Conservation (phyloP, 139 green algal genomes). For the Zygnema circumcarinatum region DNA sequence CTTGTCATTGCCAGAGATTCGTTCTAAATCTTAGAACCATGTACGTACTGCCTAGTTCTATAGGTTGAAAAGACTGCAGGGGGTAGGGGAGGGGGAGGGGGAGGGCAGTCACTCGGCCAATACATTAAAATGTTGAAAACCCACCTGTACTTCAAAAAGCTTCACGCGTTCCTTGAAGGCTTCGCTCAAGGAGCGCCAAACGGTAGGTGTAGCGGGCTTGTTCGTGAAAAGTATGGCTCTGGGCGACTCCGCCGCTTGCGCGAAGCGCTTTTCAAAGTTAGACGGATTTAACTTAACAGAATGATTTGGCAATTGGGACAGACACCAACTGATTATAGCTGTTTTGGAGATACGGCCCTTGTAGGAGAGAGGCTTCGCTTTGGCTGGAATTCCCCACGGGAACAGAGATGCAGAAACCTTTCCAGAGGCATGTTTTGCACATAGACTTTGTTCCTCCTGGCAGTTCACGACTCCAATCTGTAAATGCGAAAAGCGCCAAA, state of each 20-base stretch:
- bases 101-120: no score
- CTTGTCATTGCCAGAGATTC: no score
- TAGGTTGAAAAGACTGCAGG: no score
- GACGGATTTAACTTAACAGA: constrained; percentile 4
- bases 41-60: no score
- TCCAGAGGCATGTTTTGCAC: background rate
- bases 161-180: constrained; percentile 9
- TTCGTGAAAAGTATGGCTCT: constrained; percentile 20
- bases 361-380: background rate
- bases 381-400: background rate
- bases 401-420: background rate
- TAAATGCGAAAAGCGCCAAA: no score
- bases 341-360: background rate
- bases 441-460: constrained; percentile 1
- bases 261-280: constrained; percentile 18
- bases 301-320: constrained; percentile 8
- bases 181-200: constrained; percentile 5
- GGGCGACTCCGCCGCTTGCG: background rate
- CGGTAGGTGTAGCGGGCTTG: constrained; percentile 4
- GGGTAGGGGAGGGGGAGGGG: no score
- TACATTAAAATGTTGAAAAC: constrained; percentile 13
- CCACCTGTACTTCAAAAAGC: constrained; percentile 24
- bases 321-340: background rate
- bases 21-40: no score
- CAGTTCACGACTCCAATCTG: background rate